phyloP scores from a whole-genome alignment of 306 rosid species.

The Calophaca sinica region DNA sequence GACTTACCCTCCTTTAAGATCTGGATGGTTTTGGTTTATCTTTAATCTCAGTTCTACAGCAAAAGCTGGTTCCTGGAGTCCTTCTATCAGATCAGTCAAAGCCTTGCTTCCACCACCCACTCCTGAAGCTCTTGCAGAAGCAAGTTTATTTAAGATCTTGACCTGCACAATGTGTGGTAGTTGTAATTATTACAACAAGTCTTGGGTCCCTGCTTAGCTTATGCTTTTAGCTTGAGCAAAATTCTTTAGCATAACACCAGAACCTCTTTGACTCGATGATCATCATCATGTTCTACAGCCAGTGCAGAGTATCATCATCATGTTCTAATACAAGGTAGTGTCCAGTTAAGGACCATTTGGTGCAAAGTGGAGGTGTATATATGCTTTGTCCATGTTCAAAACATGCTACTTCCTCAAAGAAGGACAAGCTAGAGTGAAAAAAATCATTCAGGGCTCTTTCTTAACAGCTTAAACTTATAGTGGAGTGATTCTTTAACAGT shows the following conservation, averaged over 20 bases:
- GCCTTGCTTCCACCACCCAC: slow-evolving; percentile 77
- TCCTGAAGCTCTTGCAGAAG: slow-evolving; percentile 88
- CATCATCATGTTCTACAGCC: slow-evolving; percentile 26
- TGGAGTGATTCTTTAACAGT: background rate
- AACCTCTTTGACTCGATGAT: slow-evolving; percentile 18
- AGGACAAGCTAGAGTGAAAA: background rate
- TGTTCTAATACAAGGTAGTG: slow-evolving; percentile 24
- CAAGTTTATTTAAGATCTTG: slow-evolving; percentile 92
- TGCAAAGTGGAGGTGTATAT: background rate
- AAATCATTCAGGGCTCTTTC: no score
- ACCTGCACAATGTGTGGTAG: slow-evolving; percentile 62
- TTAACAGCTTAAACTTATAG: background rate
- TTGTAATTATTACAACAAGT: background rate
- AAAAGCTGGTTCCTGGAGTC: slow-evolving; percentile 79
- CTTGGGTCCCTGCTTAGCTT: slow-evolving; percentile 20
- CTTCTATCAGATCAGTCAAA: slow-evolving; percentile 80
- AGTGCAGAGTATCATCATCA: background rate
- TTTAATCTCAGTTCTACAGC: slow-evolving; percentile 84
- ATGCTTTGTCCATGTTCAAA: slow-evolving; percentile 6
- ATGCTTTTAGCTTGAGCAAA: slow-evolving; percentile 15
- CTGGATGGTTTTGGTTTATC: slow-evolving; percentile 85
- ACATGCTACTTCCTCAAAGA: background rate
- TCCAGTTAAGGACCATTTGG: background rate
- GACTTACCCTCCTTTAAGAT: slow-evolving; percentile 85
- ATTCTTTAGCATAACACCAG: background rate